A percentile compares a stretch with the other conserved stretches of the same genome.
These are phyloP conservation scores for Candida sanyaensis DNA, from an alignment of 1,139 yeast species.

Conservation along the genomic window DNA sequence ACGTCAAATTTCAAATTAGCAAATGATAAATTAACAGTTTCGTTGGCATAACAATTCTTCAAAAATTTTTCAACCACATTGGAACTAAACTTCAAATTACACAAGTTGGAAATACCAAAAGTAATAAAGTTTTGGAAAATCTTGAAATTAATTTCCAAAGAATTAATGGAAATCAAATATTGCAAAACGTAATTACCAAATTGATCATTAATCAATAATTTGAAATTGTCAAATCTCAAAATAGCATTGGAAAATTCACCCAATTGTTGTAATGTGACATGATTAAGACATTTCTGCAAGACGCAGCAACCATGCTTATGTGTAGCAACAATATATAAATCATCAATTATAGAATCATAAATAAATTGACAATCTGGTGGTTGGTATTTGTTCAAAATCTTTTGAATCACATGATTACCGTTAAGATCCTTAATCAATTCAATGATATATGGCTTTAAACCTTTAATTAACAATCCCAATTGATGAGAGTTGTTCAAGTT, in stretches of 20 bases:
- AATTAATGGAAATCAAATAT: conserved; percentile 44
- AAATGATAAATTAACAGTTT: conserved; percentile 24
- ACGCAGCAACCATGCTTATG: conserved; percentile 99
- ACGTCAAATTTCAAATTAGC: conserved; percentile 41
- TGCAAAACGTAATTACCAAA: conserved; percentile 53
- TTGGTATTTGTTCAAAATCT: conserved; percentile 76
- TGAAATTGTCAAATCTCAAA: conserved; percentile 35
- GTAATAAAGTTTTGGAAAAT: conserved; percentile 37
- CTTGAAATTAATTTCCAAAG: conserved; percentile 35
- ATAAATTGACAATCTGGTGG: conserved; percentile 77
- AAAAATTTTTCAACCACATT: conserved; percentile 49
- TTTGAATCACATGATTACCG: conserved; percentile 96
- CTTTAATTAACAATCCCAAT: conserved; percentile 44
- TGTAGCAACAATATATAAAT: conserved; percentile 83
- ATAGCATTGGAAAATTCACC: conserved; percentile 37
- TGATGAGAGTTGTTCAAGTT: conserved; percentile 38
- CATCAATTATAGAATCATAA: conserved; percentile 79
- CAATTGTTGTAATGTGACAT: conserved; percentile 41
- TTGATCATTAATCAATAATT: conserved; percentile 44
- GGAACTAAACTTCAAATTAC: conserved; percentile 48
- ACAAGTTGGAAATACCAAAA: conserved; percentile 38
- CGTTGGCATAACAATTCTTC: conserved; percentile 45
- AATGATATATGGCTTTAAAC: conserved; percentile 76
- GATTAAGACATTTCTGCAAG: conserved; percentile 72
- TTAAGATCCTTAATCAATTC: conserved; percentile 84